Evolutionary conservation across 148 eudicot species (phyloP), one percentile per base, ranked within the genome.

Genomic region (Gaultheria prostrata): DNA sequence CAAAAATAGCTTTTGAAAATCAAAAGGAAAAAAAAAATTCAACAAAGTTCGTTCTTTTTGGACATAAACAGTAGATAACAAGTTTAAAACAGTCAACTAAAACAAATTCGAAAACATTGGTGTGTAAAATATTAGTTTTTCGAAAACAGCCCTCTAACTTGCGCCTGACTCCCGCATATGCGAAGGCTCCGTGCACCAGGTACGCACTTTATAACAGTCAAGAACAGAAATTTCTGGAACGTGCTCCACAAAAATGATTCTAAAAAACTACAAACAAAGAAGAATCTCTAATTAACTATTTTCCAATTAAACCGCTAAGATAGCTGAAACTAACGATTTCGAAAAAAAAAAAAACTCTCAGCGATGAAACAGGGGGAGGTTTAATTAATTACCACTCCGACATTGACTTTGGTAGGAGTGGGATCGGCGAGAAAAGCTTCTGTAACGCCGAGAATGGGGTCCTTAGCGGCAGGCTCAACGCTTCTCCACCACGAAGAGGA

Each of bases 401-500:
- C 99, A 83, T 97, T 97, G 77, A 97, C 92, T 93, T 97, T 97
- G 59, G 61, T 1, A 3, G 98, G 99, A 83, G 80, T 87, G 54
- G 94, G 94, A 94, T 97, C 99, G 0, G 98, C 92, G 43, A 97
- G 91, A 85, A 88, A 97, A 57, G 98, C 97, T 89, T 97, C 99
- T 53, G 98, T 93, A 13, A 97, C 99, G 9, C 99, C 99, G 46
- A 97, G 98, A 63, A 97, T 97, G 18, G 99, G 98, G 81, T 97
- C 99, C 82, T 97, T 97, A 0, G 97, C 90, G 0, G 99, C 98
- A 0, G 95, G 98, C 86, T 91, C 91, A 43, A 96, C 98, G 88
- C 87, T 89, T 61, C 89, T 85, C 98, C 98, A 97, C 97, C 94
- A 92, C 1, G 93, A 82, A 0, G 97, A 81, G 0, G 97, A 93